phyloP scores from a whole-genome alignment of 345 rosid species.

The Camelina hispida region DNA sequence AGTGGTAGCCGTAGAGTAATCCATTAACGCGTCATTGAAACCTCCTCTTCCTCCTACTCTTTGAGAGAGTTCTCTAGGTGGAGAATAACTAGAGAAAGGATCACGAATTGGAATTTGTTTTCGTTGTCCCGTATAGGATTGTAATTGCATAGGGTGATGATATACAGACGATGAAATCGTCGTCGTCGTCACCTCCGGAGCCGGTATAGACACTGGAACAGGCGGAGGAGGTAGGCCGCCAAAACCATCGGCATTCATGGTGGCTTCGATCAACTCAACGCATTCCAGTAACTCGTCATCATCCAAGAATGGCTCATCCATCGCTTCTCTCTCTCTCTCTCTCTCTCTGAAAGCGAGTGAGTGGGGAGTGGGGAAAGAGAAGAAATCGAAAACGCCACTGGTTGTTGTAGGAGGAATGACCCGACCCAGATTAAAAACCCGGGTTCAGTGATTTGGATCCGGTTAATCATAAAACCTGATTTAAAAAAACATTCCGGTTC shows the following conservation, averaged over 20 bases:
- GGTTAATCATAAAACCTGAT: not conserved
- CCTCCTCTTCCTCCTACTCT: constrained; percentile 27
- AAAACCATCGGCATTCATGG: constrained; percentile 50
- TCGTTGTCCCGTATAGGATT: constrained; percentile 18
- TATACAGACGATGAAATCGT: constrained; percentile 20
- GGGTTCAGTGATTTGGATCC: not conserved
- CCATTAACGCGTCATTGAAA: constrained; percentile 6
- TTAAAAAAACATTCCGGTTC: not conserved
- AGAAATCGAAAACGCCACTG: constrained; percentile 15
- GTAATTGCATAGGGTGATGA: constrained; percentile 27
- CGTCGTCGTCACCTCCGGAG: constrained; percentile 26
- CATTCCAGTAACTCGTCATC: constrained; percentile 34
- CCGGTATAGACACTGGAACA: constrained; percentile 18
- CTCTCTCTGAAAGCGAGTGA: not conserved
- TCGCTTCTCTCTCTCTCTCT: not conserved
- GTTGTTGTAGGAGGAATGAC: not conserved
- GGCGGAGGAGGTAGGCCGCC: not conserved
- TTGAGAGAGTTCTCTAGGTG: constrained; percentile 82
- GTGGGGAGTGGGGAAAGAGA: not conserved
- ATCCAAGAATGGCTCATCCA: constrained; percentile 23
- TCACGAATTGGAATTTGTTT: not conserved
- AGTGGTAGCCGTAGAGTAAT: constrained; percentile 7
- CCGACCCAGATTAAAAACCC: constrained; percentile 35
- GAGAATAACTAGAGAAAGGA: constrained; percentile 57
- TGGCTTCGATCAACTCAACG: constrained; percentile 51